Base-by-base conservation (phyloP, 2,329 filamentous ascomycete species). In the Colletotrichum sp. region DNA sequence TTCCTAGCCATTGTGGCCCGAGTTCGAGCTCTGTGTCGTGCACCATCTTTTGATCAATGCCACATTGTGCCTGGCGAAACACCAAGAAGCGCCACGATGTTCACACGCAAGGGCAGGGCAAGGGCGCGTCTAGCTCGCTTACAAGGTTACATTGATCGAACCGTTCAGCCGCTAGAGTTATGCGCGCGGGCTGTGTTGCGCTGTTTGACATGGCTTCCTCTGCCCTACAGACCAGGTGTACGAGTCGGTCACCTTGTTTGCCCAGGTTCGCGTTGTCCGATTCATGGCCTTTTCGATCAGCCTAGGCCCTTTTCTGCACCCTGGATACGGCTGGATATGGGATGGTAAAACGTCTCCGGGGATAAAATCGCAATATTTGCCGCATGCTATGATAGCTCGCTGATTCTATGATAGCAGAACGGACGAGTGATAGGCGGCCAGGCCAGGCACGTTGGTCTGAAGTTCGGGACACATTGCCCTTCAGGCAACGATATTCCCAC, bases 121-220 rank as follows among this genome's bases (percentile, higher is more conserved):
- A 64, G 63, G 28, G 66, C 67, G 73, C 69, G 64, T 76, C 73
- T 76, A 73, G 63, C 63, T 76, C 73, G 73, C 69, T 76, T 72
- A 68, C 18, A 59, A 18, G 64, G 69, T 68, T 68, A 39, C 63
- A 64, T 60, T 57, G 39, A 49, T 21, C 44, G 57, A 57, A 60
- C 9, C 44, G 8, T 72, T 65, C 72, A 70, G 71, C 67, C 72
- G 72, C 49, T 52, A n/a, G n/a, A 32, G 21, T 68, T 59, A 68
- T 68, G 66, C 66, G 52, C 52, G 49, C 66, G 49, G 66, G 52
- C 66, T 60, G 66, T 68, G 65, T 28, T 57, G 59, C 59, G 28
- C 59, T 10, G 28, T 30, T 18, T 49, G 39, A 49, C 39, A 49
- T 65, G 59, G 59, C 24, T 63, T 60, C 59, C 32, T 49, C 63